Conservation (phyloP, 805 yeast species). For the Metschnikowia peoriensis region DNA sequence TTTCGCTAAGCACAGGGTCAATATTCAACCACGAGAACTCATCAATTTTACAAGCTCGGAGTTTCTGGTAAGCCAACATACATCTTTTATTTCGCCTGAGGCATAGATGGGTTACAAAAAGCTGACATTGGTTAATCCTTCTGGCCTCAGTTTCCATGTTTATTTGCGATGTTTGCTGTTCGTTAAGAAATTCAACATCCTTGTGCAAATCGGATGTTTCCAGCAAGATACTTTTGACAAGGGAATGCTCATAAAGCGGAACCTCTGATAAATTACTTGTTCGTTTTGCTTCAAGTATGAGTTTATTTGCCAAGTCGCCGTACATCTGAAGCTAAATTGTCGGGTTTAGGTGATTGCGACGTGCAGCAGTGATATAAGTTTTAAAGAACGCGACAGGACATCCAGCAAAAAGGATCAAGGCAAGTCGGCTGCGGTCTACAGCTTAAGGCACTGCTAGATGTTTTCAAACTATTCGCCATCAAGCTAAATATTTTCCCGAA, state of each 20-base stretch:
- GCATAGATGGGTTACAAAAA: slow-evolving; percentile 68
- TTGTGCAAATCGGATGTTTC: slow-evolving; percentile 67
- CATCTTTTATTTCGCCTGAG: slow-evolving; percentile 90
- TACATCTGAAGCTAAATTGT: slow-evolving; percentile 52
- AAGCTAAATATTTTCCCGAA: too few relatives aligned
- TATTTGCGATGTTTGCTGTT: slow-evolving; percentile 24
- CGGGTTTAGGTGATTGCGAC: background rate
- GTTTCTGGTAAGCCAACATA: slow-evolving; percentile 75
- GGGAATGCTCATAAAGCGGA: slow-evolving; percentile 71
- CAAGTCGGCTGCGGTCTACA: too few relatives aligned
- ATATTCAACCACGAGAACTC: slow-evolving; percentile 69
- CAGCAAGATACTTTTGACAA: slow-evolving; percentile 64
- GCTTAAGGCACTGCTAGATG: too few relatives aligned
- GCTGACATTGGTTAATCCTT: slow-evolving; percentile 58
- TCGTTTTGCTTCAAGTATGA: slow-evolving; percentile 83
- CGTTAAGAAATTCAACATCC: slow-evolving; percentile 50
- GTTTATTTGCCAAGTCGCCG: slow-evolving; percentile 82
- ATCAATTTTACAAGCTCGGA: slow-evolving; percentile 65
- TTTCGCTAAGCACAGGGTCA: slow-evolving; percentile 39
- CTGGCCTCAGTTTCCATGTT: slow-evolving; percentile 33
- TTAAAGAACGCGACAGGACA: background rate
- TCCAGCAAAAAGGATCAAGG: too few relatives aligned
- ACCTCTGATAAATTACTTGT: slow-evolving; percentile 60
- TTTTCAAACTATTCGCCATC: too few relatives aligned
- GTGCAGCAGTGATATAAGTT: background rate